A percentile compares a stretch with the other conserved stretches of the same genome.
These are phyloP conservation scores for Metarhizium album DNA, from an alignment of 2,329 filamentous ascomycete genomes.

Conservation along the genomic window DNA sequence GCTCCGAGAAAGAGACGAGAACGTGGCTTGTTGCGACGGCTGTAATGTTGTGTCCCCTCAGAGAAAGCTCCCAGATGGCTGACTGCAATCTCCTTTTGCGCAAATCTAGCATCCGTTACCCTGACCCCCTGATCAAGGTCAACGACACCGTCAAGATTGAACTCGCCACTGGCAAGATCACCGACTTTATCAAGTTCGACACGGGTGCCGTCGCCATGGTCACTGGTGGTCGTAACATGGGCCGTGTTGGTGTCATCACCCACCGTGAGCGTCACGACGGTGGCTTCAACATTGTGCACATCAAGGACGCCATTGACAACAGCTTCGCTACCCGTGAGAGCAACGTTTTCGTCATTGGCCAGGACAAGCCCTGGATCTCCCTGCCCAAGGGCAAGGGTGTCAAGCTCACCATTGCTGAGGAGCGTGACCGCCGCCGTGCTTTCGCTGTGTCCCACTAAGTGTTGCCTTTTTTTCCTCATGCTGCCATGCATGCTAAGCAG, in stretches of 20 bases:
- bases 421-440: constrained; percentile 94
- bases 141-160: constrained; percentile 99
- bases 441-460: constrained; percentile 40
- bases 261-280: constrained; percentile 99
- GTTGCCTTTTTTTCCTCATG: background rate
- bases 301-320: constrained; percentile 99
- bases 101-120: constrained; percentile 83
- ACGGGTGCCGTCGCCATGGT: constrained; percentile 97
- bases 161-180: constrained; percentile 91
- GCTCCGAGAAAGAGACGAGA: background rate
- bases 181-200: constrained; percentile 97
- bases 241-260: constrained; percentile 99
- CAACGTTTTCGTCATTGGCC: constrained; percentile 99
- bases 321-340: constrained; percentile 97
- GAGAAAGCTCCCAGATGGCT: constrained; percentile 18
- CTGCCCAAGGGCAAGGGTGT: constrained; percentile 99
- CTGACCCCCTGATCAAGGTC: constrained; percentile 96
- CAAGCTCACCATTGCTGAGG: constrained; percentile 98
- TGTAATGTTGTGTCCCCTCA: constrained; percentile 48
- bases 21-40: constrained; percentile 27
- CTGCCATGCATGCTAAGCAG: constrained; percentile 5
- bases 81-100: constrained; percentile 18
- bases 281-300: constrained; percentile 99
- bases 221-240: constrained; percentile 99
- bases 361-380: constrained; percentile 98